These are phyloP conservation scores for Pseudocohnilembus persalinus DNA, from an alignment of 169 alveolate species.

Conservation along the genomic window DNA sequence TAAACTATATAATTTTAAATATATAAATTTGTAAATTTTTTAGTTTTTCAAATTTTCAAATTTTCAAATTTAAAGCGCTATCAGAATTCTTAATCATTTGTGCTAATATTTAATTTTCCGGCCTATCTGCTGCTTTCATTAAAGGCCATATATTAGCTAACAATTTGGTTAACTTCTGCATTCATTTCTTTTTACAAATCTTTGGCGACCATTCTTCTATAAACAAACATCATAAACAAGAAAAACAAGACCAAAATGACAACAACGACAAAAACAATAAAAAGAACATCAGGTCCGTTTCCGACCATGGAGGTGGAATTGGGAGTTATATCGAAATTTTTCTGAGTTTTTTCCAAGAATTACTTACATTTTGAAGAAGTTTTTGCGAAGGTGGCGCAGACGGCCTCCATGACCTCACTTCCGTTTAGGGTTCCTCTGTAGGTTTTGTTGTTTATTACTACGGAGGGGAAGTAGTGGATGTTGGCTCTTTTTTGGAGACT, in stretches of 20 bases:
- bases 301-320: background rate
- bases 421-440: background rate
- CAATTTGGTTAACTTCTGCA: background rate
- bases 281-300: background rate
- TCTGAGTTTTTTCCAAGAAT: background rate
- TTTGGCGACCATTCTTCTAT: background rate
- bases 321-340: background rate
- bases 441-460: too few relatives aligned
- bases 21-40: too few relatives aligned
- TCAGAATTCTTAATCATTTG: background rate
- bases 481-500: background rate
- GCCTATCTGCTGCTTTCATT: background rate
- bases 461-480: background rate
- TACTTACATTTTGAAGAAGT: background rate
- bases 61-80: too few relatives aligned
- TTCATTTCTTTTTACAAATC: conserved; percentile 5
- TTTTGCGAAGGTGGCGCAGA: background rate
- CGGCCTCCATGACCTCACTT: background rate
- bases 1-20: too few relatives aligned
- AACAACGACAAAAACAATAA: background rate
- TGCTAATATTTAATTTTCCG: background rate
- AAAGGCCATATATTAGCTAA: background rate
- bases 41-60: too few relatives aligned
- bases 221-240: background rate
- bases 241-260: background rate